Percentiles rank a stretch among this genome's conserved stretches.
Conservation (phyloP, 2,329 filamentous ascomycete genomes). For the Dothistroma pini region DNA sequence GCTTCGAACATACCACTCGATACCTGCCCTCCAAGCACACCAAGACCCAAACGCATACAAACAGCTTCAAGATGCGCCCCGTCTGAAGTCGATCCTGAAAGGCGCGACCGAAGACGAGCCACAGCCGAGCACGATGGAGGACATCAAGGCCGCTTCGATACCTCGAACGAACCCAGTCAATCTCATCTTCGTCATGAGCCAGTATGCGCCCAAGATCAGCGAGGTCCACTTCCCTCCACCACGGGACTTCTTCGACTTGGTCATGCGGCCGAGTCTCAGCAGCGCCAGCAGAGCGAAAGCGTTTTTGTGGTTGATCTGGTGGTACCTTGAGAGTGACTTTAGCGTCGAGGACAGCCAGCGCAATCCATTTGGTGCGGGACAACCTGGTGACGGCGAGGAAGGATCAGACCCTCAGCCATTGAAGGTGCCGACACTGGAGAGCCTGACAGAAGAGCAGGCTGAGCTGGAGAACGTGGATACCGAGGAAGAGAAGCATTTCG, state of each 20-base stretch:
- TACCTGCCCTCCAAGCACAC: slow-evolving; percentile 90
- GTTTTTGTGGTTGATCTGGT: slow-evolving; percentile 99
- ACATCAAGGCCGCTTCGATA: slow-evolving; percentile 65
- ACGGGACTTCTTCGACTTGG: slow-evolving; percentile 90
- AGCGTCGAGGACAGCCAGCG: slow-evolving; percentile 79
- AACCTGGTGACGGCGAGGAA: slow-evolving; percentile 41
- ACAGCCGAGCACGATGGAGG: slow-evolving; percentile 79
- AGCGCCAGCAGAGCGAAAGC: slow-evolving; percentile 80
- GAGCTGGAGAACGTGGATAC: slow-evolving; percentile 71
- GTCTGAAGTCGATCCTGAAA: slow-evolving; percentile 95
- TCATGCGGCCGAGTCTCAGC: slow-evolving; percentile 82
- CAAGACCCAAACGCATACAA: slow-evolving; percentile 97
- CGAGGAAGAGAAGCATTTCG: slow-evolving; percentile 65
- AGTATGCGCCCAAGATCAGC: slow-evolving; percentile 85
- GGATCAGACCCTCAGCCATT: slow-evolving; percentile 45
- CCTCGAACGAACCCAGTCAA: slow-evolving; percentile 97
- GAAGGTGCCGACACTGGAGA: slow-evolving; percentile 62
- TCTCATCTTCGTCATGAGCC: slow-evolving; percentile 89
- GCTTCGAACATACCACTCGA: slow-evolving; percentile 94
- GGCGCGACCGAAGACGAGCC: slow-evolving; percentile 87
- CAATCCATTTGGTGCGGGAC: slow-evolving; percentile 78
- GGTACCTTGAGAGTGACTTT: slow-evolving; percentile 95
- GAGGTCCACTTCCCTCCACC: slow-evolving; percentile 84
- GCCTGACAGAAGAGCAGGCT: slow-evolving; percentile 63
- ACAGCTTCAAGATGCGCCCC: slow-evolving; percentile 91